Base-by-base conservation (phyloP, 2,329 filamentous ascomycete species). In the Intubia oerlemansii region DNA sequence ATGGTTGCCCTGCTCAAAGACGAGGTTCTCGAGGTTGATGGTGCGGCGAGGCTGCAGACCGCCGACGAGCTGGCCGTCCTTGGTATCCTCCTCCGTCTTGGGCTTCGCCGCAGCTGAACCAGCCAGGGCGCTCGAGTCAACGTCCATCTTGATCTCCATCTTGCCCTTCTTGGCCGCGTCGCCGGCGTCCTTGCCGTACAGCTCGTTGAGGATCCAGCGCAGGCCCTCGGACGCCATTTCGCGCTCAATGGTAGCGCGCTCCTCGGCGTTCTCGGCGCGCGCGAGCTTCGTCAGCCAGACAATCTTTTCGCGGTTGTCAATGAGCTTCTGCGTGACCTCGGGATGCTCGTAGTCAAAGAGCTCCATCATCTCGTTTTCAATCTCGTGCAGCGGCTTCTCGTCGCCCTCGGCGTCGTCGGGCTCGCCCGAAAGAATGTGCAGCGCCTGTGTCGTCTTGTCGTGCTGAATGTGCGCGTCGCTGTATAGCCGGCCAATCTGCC, bases 311-410 rank as follows among this genome's bases (percentile, higher is more conserved):
- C 81, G 68, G 50, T 98, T 98, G 40, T 75, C 69, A 32, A 95
- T 82, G 11, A 98, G 63, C 49, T 81, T 85, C 38, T 80, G 74
- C 16, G 95, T 88, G 31, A 93, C 62, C 38, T 93, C 82, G 35
- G 90, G 81, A 44, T 93, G 78, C 42, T 95, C 85, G 43, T 91
- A 98, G 43, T 98, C 88, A 41, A 98, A 95, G 0, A 98, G 64
- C 42, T 93, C 88, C 78, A 95, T 95, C 33, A 98, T 60, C 37
- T 98, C 88, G 49, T 98, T 98, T 45, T 98, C 88, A 32, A 95
- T 84, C 44, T 98, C 85, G 42, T 85, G 73, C 17, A 95, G 58
- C 10, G 78, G 65, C 48, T 79, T 84, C 43, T 90, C 81, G 34
- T 85, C 74, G 11, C 76, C 82, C 31, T 77, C 74, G 28, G 52